These are phyloP conservation scores for Alternaria metachromatica DNA, from an alignment of 2,329 filamentous ascomycete genomes.

Conservation along the genomic window DNA sequence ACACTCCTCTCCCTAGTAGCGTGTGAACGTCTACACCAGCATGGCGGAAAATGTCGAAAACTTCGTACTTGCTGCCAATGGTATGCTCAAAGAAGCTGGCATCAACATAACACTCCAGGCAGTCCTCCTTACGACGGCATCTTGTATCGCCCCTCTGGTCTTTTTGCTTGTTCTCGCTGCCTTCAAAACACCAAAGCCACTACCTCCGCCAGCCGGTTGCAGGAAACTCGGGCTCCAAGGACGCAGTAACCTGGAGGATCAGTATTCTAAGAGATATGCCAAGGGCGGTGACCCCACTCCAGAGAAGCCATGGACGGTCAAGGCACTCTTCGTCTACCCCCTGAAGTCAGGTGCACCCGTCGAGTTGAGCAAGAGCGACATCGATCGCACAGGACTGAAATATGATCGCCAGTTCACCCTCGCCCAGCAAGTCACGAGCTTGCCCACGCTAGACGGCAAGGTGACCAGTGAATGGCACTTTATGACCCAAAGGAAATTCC, in stretches of 20 bases:
- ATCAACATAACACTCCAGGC: conserved; percentile 23
- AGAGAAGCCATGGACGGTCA: conserved; percentile 54
- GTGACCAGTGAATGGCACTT: conserved; percentile 66
- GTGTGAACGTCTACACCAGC: not conserved
- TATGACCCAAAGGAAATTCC: conserved; percentile 72
- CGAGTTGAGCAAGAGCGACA: conserved; percentile 69
- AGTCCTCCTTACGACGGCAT: conserved; percentile 19
- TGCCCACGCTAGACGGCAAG: conserved; percentile 53
- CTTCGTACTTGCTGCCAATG: conserved; percentile 15
- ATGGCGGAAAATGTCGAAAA: conserved; percentile 31
- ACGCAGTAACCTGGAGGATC: conserved; percentile 62
- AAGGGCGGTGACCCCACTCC: conserved; percentile 34
- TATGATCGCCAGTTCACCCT: conserved; percentile 86
- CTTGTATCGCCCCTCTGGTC: conserved; percentile 27
- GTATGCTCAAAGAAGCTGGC: conserved; percentile 16
- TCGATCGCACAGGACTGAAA: conserved; percentile 72
- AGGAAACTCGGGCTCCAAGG: conserved; percentile 58
- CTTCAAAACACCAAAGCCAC: conserved; percentile 26
- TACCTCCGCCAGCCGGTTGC: conserved; percentile 54
- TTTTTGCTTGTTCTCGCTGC: conserved; percentile 32
- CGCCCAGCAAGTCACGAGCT: conserved; percentile 64
- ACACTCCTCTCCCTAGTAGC: not conserved
- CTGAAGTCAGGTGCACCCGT: conserved; percentile 82
- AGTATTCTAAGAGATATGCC: conserved; percentile 60
- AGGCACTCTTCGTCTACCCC: conserved; percentile 81